phyloP scores from a whole-genome alignment of 768 basidiomycete species.

The Butyriboletus loyo region DNA sequence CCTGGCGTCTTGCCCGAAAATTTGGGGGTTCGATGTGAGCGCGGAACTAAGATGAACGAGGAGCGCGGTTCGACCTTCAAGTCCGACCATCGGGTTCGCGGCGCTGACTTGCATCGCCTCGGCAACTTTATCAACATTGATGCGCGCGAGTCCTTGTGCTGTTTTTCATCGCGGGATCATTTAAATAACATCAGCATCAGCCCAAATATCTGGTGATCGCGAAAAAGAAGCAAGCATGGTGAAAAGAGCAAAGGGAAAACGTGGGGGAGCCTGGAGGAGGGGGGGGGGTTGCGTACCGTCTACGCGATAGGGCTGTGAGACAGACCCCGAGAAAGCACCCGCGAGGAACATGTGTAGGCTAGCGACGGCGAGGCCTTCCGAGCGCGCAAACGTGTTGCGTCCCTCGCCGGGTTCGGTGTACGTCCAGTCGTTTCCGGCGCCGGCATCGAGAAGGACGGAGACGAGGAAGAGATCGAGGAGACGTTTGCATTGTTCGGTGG shows the following conservation, averaged over 20 bases:
- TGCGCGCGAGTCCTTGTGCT: slow-evolving; percentile 69
- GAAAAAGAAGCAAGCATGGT: not conserved
- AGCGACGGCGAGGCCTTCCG: slow-evolving; percentile 85
- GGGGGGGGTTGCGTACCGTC: slow-evolving; percentile 81
- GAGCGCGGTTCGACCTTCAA: slow-evolving; percentile 81
- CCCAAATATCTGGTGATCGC: not conserved
- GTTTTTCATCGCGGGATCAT: slow-evolving; percentile 4
- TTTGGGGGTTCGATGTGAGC: slow-evolving; percentile 56
- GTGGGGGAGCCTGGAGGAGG: too few relatives aligned
- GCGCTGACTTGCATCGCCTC: slow-evolving; percentile 75
- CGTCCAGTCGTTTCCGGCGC: slow-evolving; percentile 81
- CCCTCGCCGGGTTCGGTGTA: slow-evolving; percentile 59
- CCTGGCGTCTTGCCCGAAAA: slow-evolving; percentile 72
- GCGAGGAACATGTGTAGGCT: slow-evolving; percentile 84
- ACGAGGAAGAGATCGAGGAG: slow-evolving; percentile 87
- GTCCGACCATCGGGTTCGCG: slow-evolving; percentile 83
- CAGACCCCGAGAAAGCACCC: slow-evolving; percentile 73
- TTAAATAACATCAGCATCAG: slow-evolving; percentile 14
- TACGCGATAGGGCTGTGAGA: slow-evolving; percentile 62
- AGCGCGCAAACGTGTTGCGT: slow-evolving; percentile 54
- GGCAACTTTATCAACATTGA: slow-evolving; percentile 60
- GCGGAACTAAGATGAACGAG: slow-evolving; percentile 72
- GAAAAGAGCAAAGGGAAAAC: not conserved
- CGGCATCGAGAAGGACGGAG: slow-evolving; percentile 92
- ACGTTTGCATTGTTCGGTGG: slow-evolving; percentile 63